Percentiles rank a stretch among this genome's conserved stretches.
These are phyloP conservation scores for Golubevia sp. DNA, from an alignment of 1,284 basidiomycete species.

Conservation along the genomic window DNA sequence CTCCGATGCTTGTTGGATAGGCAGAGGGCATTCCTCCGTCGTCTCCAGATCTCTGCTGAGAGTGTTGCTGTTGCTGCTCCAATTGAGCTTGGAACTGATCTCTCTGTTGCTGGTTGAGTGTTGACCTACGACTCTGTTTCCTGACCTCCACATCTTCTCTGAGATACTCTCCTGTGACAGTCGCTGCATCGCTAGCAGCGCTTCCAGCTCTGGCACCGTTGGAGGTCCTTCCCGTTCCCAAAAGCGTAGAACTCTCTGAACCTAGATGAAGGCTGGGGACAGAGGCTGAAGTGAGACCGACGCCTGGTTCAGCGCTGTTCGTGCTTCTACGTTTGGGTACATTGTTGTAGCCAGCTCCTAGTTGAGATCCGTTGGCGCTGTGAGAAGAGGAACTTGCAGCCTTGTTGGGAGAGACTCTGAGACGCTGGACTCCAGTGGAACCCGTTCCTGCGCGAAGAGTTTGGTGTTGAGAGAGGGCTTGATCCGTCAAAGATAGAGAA, in stretches of 20 bases:
- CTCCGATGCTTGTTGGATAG: neutral
- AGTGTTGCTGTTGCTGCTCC: conserved; percentile 11
- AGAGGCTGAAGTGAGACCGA: neutral
- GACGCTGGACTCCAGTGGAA: too few species aligned
- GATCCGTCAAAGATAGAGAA: too few species aligned
- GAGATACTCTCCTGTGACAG: conserved; percentile 17
- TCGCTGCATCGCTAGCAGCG: neutral
- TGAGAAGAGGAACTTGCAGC: too few species aligned
- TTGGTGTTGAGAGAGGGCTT: too few species aligned
- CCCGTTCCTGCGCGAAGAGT: too few species aligned
- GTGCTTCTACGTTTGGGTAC: neutral
- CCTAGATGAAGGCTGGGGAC: conserved; percentile 10
- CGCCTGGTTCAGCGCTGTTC: neutral
- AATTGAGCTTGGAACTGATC: conserved; percentile 9
- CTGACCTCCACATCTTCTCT: conserved; percentile 30
- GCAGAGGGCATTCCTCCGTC: neutral
- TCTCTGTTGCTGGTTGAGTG: conserved; percentile 29
- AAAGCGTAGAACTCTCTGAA: conserved; percentile 10
- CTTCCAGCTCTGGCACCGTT: too few species aligned
- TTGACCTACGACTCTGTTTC: conserved; percentile 33
- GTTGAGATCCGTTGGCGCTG: too few species aligned
- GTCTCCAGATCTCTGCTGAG: conserved; percentile 1
- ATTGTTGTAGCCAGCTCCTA: neutral
- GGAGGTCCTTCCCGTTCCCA: conserved; percentile 18
- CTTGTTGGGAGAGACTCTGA: too few species aligned